These are phyloP conservation scores for Nitzschia inconspicua DNA, from an alignment of 108 stramenopile species.

Conservation along the genomic window DNA sequence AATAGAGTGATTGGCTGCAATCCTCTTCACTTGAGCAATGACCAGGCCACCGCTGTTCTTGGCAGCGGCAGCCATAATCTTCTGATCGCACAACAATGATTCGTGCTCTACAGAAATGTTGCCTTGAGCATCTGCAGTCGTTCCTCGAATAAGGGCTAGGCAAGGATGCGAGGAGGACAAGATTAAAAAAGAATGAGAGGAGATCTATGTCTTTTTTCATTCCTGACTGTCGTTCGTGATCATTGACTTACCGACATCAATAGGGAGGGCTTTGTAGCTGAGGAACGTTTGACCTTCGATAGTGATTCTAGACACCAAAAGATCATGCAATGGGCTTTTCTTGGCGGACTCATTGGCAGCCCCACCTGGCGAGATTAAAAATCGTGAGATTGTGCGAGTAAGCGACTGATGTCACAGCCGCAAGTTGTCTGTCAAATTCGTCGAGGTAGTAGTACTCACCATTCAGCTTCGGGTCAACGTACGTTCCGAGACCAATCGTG, in stretches of 20 bases:
- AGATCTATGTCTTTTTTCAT: too few relatives aligned
- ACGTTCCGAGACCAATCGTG: conserved; percentile 74
- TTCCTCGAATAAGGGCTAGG: conserved; percentile 78
- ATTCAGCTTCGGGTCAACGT: conserved; percentile 66
- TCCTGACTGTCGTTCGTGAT: too few relatives aligned
- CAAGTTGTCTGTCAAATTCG: too few relatives aligned
- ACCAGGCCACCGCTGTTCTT: conserved; percentile 69
- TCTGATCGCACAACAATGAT: conserved; percentile 60
- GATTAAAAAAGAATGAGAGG: too few relatives aligned
- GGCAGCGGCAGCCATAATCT: conserved; percentile 65
- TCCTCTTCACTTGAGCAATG: conserved; percentile 75
- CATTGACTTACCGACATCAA: too few relatives aligned
- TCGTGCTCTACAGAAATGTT: conserved; percentile 79
- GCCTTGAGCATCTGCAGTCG: conserved; percentile 71
- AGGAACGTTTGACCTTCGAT: conserved; percentile 39
- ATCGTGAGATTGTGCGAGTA: too few relatives aligned
- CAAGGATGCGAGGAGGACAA: too few relatives aligned
- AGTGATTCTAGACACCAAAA: conserved; percentile 47
- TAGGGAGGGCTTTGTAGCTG: conserved; percentile 77
- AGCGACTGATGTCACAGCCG: too few relatives aligned
- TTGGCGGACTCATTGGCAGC: conserved; percentile 53
- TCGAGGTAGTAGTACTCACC: too few relatives aligned
- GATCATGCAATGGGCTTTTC: conserved; percentile 39
- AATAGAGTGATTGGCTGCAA: conserved; percentile 56
- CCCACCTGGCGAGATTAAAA: too few relatives aligned